Evolutionary conservation across 2,329 filamentous ascomycete genomes (phyloP).

Genomic region (Botrytis hyacinthi): DNA sequence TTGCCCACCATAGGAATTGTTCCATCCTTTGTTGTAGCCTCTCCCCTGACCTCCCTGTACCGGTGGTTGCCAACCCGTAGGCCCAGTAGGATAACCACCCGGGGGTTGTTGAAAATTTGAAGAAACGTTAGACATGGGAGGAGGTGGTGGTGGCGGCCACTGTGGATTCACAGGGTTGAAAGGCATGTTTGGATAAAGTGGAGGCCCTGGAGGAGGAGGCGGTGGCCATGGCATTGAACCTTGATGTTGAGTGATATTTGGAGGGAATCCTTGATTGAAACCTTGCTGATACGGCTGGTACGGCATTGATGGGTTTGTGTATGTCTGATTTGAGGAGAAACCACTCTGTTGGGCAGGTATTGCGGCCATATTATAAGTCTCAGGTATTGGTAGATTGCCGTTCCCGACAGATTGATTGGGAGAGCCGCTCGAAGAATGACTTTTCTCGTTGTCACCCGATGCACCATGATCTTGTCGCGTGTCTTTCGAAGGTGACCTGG

Average conservation of each 20-base stretch:
- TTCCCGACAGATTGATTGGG: slow-evolving; percentile 19
- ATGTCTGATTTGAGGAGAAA: slow-evolving; percentile 7
- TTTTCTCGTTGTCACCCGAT: slow-evolving; percentile 1
- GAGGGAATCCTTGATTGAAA: slow-evolving; percentile 32
- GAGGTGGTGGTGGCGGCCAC: slow-evolving; percentile 23
- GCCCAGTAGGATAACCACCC: slow-evolving; percentile 27
- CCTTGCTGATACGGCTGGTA: slow-evolving; percentile 27
- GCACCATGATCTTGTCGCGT: slow-evolving; percentile 22
- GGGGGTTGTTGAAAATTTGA: slow-evolving; percentile 25
- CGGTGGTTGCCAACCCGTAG: slow-evolving; percentile 31
- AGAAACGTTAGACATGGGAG: slow-evolving; percentile 17
- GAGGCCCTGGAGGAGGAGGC: slow-evolving; percentile 32
- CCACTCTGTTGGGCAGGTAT: slow-evolving; percentile 3
- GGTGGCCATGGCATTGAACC: slow-evolving; percentile 23
- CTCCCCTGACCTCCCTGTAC: slow-evolving; percentile 25
- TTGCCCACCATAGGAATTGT: slow-evolving; percentile 24
- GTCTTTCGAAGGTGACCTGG: slow-evolving; percentile 27
- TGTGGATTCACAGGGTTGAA: slow-evolving; percentile 19
- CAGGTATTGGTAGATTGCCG: slow-evolving; percentile 20
- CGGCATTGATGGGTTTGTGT: slow-evolving; percentile 25
- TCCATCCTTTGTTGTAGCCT: slow-evolving; percentile 33
- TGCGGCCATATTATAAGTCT: neutral
- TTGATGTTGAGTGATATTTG: slow-evolving; percentile 26
- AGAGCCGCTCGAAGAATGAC: slow-evolving; percentile 3
- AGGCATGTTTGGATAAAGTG: slow-evolving; percentile 25